phyloP scores from a whole-genome alignment of 768 basidiomycete genomes.

The Boletus bicolor region DNA sequence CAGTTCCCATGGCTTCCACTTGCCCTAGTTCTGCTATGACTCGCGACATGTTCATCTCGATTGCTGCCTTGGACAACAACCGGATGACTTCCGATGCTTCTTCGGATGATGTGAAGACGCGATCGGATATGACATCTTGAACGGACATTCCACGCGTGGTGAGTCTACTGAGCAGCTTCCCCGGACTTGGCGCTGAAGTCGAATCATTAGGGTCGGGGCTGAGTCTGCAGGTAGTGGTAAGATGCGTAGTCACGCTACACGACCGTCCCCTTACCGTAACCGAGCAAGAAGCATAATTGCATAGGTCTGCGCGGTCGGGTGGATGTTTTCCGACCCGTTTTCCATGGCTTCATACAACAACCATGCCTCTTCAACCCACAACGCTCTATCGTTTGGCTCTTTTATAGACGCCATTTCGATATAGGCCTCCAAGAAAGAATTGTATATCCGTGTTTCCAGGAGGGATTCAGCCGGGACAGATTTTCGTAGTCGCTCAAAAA shows the following conservation, averaged over 20 bases:
- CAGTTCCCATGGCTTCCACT: constrained; percentile 44
- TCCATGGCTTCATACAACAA: constrained; percentile 59
- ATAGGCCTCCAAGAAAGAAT: constrained; percentile 66
- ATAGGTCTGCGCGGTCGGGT: constrained; percentile 59
- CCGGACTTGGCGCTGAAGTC: constrained; percentile 11
- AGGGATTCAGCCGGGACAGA: constrained; percentile 42
- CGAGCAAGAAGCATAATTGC: constrained; percentile 64
- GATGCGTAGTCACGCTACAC: not conserved
- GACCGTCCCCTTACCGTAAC: constrained; percentile 41
- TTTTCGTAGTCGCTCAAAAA: constrained; percentile 64
- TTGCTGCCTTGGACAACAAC: constrained; percentile 56
- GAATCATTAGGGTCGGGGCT: constrained; percentile 32
- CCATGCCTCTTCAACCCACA: constrained; percentile 66
- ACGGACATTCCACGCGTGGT: constrained; percentile 49
- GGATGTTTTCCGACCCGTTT: constrained; percentile 40
- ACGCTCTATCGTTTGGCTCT: constrained; percentile 40
- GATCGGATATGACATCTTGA: constrained; percentile 53
- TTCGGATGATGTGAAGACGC: constrained; percentile 50
- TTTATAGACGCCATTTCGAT: constrained; percentile 51
- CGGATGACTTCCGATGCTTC: constrained; percentile 56
- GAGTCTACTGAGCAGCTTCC: constrained; percentile 43
- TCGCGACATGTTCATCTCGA: constrained; percentile 47
- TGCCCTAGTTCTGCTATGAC: constrained; percentile 58
- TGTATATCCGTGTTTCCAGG: constrained; percentile 50
- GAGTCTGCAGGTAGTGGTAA: constrained; percentile 34